Conservation (phyloP, 495 filamentous ascomycete species). For the Aspergillus saccharolyticus region DNA sequence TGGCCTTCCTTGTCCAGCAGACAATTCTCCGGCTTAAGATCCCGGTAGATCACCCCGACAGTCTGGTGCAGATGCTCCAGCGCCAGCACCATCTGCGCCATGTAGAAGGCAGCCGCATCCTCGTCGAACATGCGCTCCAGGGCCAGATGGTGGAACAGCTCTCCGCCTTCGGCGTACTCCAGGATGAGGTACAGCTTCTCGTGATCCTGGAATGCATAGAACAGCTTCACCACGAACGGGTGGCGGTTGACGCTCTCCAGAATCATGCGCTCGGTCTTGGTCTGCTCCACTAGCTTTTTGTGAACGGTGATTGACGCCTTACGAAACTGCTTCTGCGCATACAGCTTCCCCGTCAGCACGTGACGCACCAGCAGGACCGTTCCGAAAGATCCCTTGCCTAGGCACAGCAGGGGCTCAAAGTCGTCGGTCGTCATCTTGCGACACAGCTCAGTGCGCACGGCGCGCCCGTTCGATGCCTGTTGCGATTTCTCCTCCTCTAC, state of each 20-base stretch:
- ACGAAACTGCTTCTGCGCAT: conserved; percentile 96
- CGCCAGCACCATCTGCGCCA: conserved; percentile 94
- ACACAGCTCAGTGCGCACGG: conserved; percentile 40
- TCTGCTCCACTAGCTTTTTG: conserved; percentile 92
- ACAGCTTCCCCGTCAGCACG: conserved; percentile 76
- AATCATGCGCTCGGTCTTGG: conserved; percentile 90
- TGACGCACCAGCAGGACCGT: conserved; percentile 92
- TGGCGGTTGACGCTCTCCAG: conserved; percentile 93
- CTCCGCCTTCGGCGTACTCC: conserved; percentile 96
- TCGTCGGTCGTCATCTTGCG: conserved; percentile 89
- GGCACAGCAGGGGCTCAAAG: conserved; percentile 87
- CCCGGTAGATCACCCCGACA: conserved; percentile 91
- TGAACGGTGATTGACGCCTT: conserved; percentile 90
- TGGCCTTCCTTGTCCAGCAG: conserved; percentile 89
- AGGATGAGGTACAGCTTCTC: conserved; percentile 97
- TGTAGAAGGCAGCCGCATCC: conserved; percentile 86
- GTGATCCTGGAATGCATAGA: conserved; percentile 96
- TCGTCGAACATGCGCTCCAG: conserved; percentile 91
- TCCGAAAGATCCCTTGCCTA: conserved; percentile 93
- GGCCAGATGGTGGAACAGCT: conserved; percentile 85
- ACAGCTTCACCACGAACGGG: conserved; percentile 95
- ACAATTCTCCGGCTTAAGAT: conserved; percentile 97
- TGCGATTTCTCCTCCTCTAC: conserved; percentile 31
- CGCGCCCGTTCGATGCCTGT: conserved; percentile 17
- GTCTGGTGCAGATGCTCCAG: conserved; percentile 87